These are phyloP conservation scores for Saccharomycopsis malanga DNA, from an alignment of 805 yeast genomes.

Conservation along the genomic window DNA sequence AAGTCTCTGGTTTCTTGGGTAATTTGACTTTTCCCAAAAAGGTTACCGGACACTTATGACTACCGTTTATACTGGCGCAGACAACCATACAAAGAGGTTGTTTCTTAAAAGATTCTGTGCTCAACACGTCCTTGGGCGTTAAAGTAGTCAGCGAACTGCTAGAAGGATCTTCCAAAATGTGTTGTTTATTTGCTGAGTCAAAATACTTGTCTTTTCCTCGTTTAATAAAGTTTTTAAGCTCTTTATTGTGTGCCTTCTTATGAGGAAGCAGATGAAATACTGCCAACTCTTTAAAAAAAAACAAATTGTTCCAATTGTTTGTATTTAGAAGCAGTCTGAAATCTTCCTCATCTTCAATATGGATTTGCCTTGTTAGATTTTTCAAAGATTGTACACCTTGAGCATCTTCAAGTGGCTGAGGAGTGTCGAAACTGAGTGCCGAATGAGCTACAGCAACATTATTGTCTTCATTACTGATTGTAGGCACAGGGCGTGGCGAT, in stretches of 20 bases:
- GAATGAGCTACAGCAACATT: not conserved
- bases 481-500: not conserved
- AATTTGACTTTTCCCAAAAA: slow-evolving; percentile 4
- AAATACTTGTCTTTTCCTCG: not conserved
- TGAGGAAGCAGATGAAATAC: too few species aligned
- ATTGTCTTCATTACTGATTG: not conserved
- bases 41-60: not conserved
- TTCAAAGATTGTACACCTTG: not conserved
- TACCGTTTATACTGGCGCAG: slow-evolving; percentile 7
- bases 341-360: too few species aligned
- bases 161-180: not conserved
- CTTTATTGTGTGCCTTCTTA: too few species aligned
- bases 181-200: not conserved
- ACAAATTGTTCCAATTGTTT: too few species aligned
- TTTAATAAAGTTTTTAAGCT: slow-evolving; percentile 1
- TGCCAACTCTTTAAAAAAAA: too few species aligned
- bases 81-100: slow-evolving; percentile 1
- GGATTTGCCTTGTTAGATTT: not conserved
- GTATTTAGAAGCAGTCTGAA: too few species aligned
- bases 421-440: slow-evolving; percentile 7
- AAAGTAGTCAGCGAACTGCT: too few species aligned
- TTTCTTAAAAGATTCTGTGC: not conserved
- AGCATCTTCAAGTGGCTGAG: not conserved
- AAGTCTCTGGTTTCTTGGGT: not conserved
- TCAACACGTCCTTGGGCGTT: too few species aligned